A percentile compares a stretch with the other conserved stretches of the same genome.
Conservation (phyloP, 2,329 filamentous ascomycete species). For the Monilinia fructigena region DNA sequence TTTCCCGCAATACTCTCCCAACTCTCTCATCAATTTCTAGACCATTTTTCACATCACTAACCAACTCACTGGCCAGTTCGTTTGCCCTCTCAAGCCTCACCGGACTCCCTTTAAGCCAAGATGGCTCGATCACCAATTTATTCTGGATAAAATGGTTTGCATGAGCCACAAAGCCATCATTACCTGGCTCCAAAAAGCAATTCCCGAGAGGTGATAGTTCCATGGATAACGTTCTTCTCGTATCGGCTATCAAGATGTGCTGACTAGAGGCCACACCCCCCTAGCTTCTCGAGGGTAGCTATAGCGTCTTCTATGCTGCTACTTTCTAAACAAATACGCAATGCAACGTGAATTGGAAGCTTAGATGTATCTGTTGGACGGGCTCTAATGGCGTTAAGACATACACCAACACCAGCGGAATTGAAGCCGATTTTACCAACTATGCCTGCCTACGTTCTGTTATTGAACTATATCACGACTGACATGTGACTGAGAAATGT, state of each 20-base stretch:
- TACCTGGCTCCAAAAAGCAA: constrained; percentile 30
- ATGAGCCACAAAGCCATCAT: constrained; percentile 34
- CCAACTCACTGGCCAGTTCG: constrained; percentile 28
- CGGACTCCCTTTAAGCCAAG: constrained; percentile 40
- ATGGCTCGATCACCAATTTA: constrained; percentile 38
- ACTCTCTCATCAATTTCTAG: neutral
- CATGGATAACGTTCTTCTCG: constrained; percentile 41
- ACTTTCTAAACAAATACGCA: constrained; percentile 53
- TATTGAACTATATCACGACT: constrained; percentile 4
- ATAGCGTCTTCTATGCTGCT: constrained; percentile 47
- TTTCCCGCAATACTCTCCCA: constrained; percentile 34
- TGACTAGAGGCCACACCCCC: constrained; percentile 53
- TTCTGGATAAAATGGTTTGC: constrained; percentile 41
- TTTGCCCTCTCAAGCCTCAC: constrained; percentile 38
- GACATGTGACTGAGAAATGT: too few species aligned
- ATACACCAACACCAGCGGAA: constrained; percentile 51
- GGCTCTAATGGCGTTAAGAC: constrained; percentile 55
- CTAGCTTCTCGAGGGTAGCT: constrained; percentile 44
- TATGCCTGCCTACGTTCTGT: constrained; percentile 32
- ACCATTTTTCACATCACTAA: neutral
- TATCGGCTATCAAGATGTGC: constrained; percentile 55
- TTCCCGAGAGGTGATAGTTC: constrained; percentile 46
- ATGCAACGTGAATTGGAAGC: constrained; percentile 54
- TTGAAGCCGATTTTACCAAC: constrained; percentile 55
- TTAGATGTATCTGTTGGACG: constrained; percentile 47